phyloP scores from a whole-genome alignment of 2,329 filamentous ascomycete species.

The Byssothecium circinans region DNA sequence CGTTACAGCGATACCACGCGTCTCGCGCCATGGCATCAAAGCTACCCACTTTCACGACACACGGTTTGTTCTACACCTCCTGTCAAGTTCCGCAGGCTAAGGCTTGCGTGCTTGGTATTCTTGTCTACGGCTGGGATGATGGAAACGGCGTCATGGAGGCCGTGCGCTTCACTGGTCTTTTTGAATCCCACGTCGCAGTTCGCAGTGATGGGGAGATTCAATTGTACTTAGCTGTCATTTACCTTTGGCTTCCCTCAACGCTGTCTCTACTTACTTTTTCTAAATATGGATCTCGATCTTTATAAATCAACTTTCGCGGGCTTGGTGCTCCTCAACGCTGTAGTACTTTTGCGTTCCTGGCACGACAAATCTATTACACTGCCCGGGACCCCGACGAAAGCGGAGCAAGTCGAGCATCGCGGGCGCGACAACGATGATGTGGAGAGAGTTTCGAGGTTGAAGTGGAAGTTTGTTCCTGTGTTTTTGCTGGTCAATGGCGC shows the following conservation, averaged over 20 bases:
- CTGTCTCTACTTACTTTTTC: too few species aligned
- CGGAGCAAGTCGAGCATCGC: slow-evolving; percentile 19
- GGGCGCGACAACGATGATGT: slow-evolving; percentile 24
- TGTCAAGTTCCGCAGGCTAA: not conserved
- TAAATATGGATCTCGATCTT: slow-evolving; percentile 27
- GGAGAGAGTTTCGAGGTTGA: slow-evolving; percentile 41
- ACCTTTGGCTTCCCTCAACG: too few species aligned
- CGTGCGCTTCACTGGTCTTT: not conserved
- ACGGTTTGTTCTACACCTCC: not conserved
- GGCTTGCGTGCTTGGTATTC: not conserved
- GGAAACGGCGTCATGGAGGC: not conserved
- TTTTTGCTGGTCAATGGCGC: slow-evolving; percentile 50
- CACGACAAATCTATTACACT: slow-evolving; percentile 18
- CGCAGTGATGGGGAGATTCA: too few species aligned
- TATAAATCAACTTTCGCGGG: slow-evolving; percentile 33
- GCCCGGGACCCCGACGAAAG: slow-evolving; percentile 11
- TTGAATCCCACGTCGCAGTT: not conserved
- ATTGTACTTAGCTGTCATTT: too few species aligned
- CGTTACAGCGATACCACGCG: too few species aligned
- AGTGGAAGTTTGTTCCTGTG: slow-evolving; percentile 48
- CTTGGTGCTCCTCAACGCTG: slow-evolving; percentile 29
- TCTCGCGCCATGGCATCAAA: not conserved
- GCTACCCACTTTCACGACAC: slow-evolving; percentile 1
- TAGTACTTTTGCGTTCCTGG: slow-evolving; percentile 30
- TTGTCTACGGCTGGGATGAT: not conserved